phyloP scores from a whole-genome alignment of 2,329 filamentous ascomycete genomes.

The Fusarium veterinarium region DNA sequence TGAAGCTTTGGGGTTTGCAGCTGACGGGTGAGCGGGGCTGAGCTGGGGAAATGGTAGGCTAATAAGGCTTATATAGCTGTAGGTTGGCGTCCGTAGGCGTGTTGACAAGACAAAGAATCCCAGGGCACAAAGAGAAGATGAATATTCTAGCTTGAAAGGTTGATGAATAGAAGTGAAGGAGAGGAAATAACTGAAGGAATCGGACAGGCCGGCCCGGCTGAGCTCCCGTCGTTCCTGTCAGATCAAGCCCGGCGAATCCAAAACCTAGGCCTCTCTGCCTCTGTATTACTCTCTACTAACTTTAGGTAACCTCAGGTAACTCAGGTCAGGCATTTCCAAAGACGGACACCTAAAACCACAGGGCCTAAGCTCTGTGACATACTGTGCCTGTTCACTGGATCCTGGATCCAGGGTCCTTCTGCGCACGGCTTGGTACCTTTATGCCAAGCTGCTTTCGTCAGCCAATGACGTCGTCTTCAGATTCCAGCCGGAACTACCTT shows the following conservation, averaged over 20 bases:
- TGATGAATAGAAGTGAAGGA: slow-evolving; percentile 20
- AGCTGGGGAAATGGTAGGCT: slow-evolving; percentile 15
- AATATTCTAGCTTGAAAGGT: background rate
- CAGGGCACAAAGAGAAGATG: slow-evolving; percentile 10
- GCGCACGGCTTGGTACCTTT: slow-evolving; percentile 18
- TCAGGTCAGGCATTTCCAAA: slow-evolving; percentile 18
- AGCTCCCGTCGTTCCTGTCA: slow-evolving; percentile 2
- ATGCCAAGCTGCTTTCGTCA: slow-evolving; percentile 37
- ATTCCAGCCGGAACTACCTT: slow-evolving; percentile 24
- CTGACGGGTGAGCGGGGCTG: slow-evolving; percentile 36
- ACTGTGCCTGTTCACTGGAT: slow-evolving; percentile 9
- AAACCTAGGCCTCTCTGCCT: slow-evolving; percentile 17
- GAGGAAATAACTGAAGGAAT: slow-evolving; percentile 13
- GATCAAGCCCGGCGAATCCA: slow-evolving; percentile 23
- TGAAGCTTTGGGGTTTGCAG: slow-evolving; percentile 24
- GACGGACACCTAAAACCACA: slow-evolving; percentile 24
- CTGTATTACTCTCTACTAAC: background rate
- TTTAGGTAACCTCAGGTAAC: background rate
- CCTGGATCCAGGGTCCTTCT: slow-evolving; percentile 32
- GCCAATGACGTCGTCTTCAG: slow-evolving; percentile 42
- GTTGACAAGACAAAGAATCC: background rate
- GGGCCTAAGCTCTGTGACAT: slow-evolving; percentile 13
- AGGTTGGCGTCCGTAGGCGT: slow-evolving; percentile 1
- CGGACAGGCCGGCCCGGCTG: slow-evolving; percentile 25
- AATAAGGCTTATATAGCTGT: slow-evolving; percentile 10